Base-by-base conservation (phyloP, 2,329 filamentous ascomycete genomes). In the Clarireedia sp. region DNA sequence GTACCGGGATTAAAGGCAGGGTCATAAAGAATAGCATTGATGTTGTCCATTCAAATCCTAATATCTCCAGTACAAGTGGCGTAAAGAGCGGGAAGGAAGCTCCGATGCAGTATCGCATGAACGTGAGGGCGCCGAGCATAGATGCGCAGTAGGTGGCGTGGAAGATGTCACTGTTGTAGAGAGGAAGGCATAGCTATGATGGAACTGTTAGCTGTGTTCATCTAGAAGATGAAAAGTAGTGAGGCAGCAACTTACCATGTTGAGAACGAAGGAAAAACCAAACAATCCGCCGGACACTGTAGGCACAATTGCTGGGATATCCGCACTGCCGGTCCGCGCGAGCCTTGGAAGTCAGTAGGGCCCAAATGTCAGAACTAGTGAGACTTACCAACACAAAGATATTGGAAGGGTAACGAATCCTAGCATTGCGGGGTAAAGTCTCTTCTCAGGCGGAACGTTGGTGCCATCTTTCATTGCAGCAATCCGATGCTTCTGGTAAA, bases 351-450 rank as follows among this genome's bases (percentile, higher is more conserved):
- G 2, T 16, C 5, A 54, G 26, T 10, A 49, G 17, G 5, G 4
- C 7, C 5, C 9, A 24, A 19, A 4, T 1, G 4, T 4, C 3
- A 24, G 3, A 19, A 16, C 5, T 2, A 3, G 2, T 2, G 4
- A 4, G 12, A 7, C 57, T 58, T 80, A 81, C 63, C 63, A 65
- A 24, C 63, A 66, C 0, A 67, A 48, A 1, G 63, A 63, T 16
- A 66, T 61, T 2, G 66, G 64, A 2, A 68, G 43, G 21, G 63
- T 50, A 6, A 66, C 14, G n/a, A 49, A 58, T 5, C 66, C 66
- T 3, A 83, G 67, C 77, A 85, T 82, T 10, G 80, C 79, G 1
- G 75, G 74, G 56, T 81, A 78, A 10, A 86, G 69, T 0, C 82
- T 72, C 57, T 83, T 72, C 66, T 86, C 81, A 0, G 81, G 80